Base-by-base conservation (phyloP, 768 basidiomycete genomes). In the Dentipellis sp. region DNA sequence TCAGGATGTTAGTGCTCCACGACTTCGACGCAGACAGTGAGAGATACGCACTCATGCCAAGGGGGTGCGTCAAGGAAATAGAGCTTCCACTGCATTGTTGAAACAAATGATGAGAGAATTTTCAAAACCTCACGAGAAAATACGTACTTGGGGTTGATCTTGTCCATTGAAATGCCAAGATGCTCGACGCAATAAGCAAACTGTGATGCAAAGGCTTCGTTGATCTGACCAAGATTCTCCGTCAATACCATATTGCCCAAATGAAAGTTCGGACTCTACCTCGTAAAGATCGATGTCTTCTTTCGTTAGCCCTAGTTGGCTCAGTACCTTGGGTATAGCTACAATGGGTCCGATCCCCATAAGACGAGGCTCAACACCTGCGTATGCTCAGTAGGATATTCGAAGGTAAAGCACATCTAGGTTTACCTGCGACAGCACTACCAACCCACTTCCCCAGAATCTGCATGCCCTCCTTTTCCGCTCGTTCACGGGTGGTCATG, bases 181-280 rank as follows among this genome's bases (percentile, higher is more conserved):
- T 91, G 75, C 64, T 94, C 87, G 8, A 94, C 83, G 53, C 90
- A 94, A 71, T 93, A 88, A n/a, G 88, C 90, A 58, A 91, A 94
- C 66, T 95, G 93, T 1, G 90, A 93, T 0, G 91, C 92, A 58
- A 94, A 95, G 0, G 93, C 93, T 69, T 94, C 88, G 56, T 92
- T 91, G 60, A 90, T 87, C 88, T 91, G 59, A 50, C 45, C 53
- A 50, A 53, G 19, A 12, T 29, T 21, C 19, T 22, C 23, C 12
- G 56, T 42, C 14, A 38, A 17, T 53, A 29, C 14, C 11, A 54
- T 22, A 45, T 23, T 35, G 39, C 50, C 37, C 11, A 16, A 12
- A 53, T 17, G 16, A 14, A 48, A 19, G 11, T 16, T 37, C 16
- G n/a, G 36, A 67, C 49, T 54, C 22, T 37, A 83, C 89, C 77